phyloP scores from a whole-genome alignment of 768 basidiomycete genomes.

The Collybia mongolica region DNA sequence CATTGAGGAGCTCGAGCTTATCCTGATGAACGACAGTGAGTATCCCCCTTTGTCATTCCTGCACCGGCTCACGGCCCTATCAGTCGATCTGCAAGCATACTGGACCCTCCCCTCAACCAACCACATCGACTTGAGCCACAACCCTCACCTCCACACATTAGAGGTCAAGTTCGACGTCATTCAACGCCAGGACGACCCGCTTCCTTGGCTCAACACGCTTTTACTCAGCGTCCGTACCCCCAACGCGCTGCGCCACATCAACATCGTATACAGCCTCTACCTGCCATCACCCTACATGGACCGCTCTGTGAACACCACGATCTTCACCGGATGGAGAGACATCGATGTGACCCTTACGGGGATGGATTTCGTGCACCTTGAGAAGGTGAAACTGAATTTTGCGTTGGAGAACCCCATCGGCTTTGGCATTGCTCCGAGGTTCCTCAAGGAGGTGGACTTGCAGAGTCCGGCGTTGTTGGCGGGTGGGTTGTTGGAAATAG shows the following conservation, averaged over 20 bases:
- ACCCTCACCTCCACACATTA: slow-evolving; percentile 18
- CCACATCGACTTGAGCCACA: slow-evolving; percentile 22
- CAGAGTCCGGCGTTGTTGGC: slow-evolving; percentile 22
- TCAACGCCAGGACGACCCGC: slow-evolving; percentile 24
- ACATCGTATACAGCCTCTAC: slow-evolving; percentile 23
- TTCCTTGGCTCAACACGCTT: slow-evolving; percentile 24
- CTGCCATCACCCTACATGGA: slow-evolving; percentile 30
- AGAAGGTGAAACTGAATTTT: slow-evolving; percentile 24
- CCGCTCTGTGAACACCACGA: slow-evolving; percentile 20
- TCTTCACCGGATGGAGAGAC: slow-evolving; percentile 23
- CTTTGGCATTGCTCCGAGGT: slow-evolving; percentile 26
- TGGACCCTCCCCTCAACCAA: slow-evolving; percentile 13
- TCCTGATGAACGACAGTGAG: slow-evolving; percentile 24
- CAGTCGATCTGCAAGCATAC: slow-evolving; percentile 20
- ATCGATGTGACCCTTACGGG: slow-evolving; percentile 23
- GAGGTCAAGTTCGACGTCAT: slow-evolving; percentile 24
- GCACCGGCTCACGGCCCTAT: no score
- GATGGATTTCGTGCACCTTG: slow-evolving; percentile 17
- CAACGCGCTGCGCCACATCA: slow-evolving; percentile 16
- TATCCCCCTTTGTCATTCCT: neutral
- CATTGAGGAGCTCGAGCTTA: slow-evolving; percentile 20
- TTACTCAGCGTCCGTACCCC: slow-evolving; percentile 17
- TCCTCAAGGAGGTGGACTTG: slow-evolving; percentile 25
- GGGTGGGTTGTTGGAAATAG: slow-evolving; percentile 16
- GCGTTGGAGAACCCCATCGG: slow-evolving; percentile 28